Evolutionary conservation across 2,329 filamentous ascomycete genomes (phyloP).

Genomic region (Zymoseptoria brevis): DNA sequence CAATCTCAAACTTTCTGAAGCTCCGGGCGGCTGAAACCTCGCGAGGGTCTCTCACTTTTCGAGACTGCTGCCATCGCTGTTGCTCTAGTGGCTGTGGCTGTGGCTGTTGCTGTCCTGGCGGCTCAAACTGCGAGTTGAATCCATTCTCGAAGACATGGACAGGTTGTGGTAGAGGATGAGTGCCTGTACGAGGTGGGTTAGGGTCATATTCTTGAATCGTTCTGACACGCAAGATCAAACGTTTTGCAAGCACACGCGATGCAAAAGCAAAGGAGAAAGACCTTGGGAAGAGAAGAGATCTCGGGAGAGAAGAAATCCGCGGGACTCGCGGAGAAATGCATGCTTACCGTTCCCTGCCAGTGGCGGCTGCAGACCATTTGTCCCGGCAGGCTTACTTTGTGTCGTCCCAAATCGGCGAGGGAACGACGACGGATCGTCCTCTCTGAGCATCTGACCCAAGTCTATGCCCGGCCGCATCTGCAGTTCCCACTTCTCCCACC

Average conservation of each 20-base stretch:
- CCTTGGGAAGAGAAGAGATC: not conserved
- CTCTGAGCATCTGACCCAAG: conserved; percentile 24
- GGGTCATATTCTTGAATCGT: conserved; percentile 2
- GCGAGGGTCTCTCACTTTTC: conserved; percentile 49
- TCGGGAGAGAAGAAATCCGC: not conserved
- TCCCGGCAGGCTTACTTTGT: conserved; percentile 18
- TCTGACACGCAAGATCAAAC: not conserved
- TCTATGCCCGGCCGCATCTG: conserved; percentile 21
- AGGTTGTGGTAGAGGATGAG: conserved; percentile 24
- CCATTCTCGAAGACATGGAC: conserved; percentile 21
- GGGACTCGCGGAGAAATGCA: conserved; percentile 2
- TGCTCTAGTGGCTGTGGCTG: conserved; percentile 4
- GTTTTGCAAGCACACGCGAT: not conserved
- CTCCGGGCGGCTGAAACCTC: conserved; percentile 58
- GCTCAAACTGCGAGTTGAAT: not conserved
- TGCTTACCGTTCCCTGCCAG: conserved; percentile 23
- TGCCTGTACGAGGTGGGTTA: conserved; percentile 14
- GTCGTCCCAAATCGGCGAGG: conserved; percentile 13
- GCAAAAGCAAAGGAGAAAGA: not conserved
- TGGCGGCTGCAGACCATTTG: conserved; percentile 10
- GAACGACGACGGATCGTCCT: conserved; percentile 28
- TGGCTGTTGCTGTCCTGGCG: conserved; percentile 3
- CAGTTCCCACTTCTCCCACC: conserved; percentile 69
- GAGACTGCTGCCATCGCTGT: conserved; percentile 12
- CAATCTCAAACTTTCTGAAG: conserved; percentile 60